Evolutionary conservation across 768 basidiomycete species (phyloP), one percentile per base, ranked within the genome.

Genomic region (Suillus placidus): DNA sequence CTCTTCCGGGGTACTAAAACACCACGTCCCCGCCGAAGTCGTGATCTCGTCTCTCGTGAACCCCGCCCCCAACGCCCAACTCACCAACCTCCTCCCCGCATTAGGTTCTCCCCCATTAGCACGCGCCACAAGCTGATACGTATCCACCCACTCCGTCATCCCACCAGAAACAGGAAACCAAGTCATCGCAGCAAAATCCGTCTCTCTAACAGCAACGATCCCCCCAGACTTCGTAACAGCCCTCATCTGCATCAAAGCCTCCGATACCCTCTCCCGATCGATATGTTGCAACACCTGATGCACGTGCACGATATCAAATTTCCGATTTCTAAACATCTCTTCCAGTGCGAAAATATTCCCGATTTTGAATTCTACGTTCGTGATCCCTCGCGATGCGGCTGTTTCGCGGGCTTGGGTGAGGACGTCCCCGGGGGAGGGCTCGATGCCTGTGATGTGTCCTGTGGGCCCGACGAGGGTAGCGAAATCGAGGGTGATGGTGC

Each of bases 261-360:
- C 57, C 13, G 82, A 72, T 12, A 60, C 58, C 58, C 58, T 30
- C 1, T 83, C 81, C 61, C 84, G 79, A 2, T 67, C 55, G 57
- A 86, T 68, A 72, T 85, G 85, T 68, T 82, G 80, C 3, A 86
- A 74, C 8, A 85, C 83, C 68, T 84, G 83, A 64, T 84, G 83
- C 26, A 80, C 77, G 68, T 82, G 81, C 4, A 84, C 82, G 69
- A 85, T 77, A 73, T 85, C 84, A 71, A 84, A 86, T 6, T 76
- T 69, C 6, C 12, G 23, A 2, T 20, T 16, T 4, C 18, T 71
- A 64, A 85, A 82, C 7, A 78, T 71, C 65, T 78, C 81, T 13
- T 68, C 69, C 5, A 85, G 73, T 18, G 71, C 60, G 64, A 74
- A 71, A 4, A 77, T 77, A 66, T 84, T 79, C n/a, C 79, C 85